Base-by-base conservation (phyloP, 169 alveolate species). In the Sarcocystis neurona region DNA sequence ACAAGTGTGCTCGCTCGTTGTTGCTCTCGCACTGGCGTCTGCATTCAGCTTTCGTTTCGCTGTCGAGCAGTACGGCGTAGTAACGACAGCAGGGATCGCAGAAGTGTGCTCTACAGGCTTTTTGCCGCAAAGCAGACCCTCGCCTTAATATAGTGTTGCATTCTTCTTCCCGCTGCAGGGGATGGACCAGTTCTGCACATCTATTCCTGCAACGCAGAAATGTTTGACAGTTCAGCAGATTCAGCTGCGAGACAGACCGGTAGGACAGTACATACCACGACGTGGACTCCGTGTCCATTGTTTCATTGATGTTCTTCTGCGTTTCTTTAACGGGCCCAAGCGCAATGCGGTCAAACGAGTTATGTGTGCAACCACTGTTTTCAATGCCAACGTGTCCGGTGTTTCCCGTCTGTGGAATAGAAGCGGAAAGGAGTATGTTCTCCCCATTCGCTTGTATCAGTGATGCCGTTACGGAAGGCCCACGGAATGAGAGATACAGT, bases 21-120 rank as follows among this genome's bases (percentile, higher is more conserved):
- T 82, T 82, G 32, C 39, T 39, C 12, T 15, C 46, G 63, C 88
- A 82, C 44, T 37, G n/a, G 23, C 27, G 10, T 15, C 32, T 41
- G 63, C 88, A 82, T 8, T 4, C 8, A n/a, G 37, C 37, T 44
- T 60, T 8, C 27, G 56, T 66, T 1, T n/a, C 47, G 8, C 15
- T 44, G 10, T 47, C 79, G 46, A 82, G 43, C 5, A 82, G 79
- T 6, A 44, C 58, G 27, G 88, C 44, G 79, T 44, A 44, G 79
- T 60, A 50, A 27, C 39, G 70, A 46, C 88, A 82, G 63, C 88
- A 82, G 0, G 15, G 79, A 8, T 44, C 72, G 88, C 88, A 82
- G 63, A 82, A 82, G 75, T 82, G 10, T 43, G 30, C 60, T 0
- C 47, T 48, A 63, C 88, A 82, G 37, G 1, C 72, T n/a, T 18